Base-by-base conservation (phyloP, 2,329 filamentous ascomycete species). In the Aspergillus sergii region DNA sequence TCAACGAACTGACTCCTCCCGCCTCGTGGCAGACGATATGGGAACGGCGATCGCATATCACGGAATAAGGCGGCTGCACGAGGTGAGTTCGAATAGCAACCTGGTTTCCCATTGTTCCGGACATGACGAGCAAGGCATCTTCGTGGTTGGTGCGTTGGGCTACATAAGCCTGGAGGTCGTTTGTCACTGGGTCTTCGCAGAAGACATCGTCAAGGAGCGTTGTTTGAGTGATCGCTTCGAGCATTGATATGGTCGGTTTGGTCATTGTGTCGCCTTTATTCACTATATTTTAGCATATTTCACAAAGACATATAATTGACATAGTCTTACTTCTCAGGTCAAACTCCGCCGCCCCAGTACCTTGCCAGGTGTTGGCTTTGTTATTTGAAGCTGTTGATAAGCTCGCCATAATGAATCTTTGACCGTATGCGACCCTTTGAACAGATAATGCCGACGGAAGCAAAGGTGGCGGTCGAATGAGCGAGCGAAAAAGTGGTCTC, bases 81-180 rank as follows among this genome's bases (percentile, higher is more conserved):
- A 97, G 84, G 63, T 95, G 90, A 1, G 91, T 85, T 45, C 94
- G 88, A 48, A 97, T 84, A 0, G 91, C 89, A 21, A 97, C 83
- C 76, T 97, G 93, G 79, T 97, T 97, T 46, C 93, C 93, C 93
- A 97, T 97, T 5, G 94, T 97, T 4, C 94, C 94, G 0, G 92
- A 95, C 63, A 96, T 84, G 60, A 97, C 92, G 59, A 97, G 89
- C 5, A 97, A 83, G 0, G 87, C 91, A 9, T 88, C 88, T 71
- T 93, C 89, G 70, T 96, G 93, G 69, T 88, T 88, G 0, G 92
- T 87, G 4, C 96, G 84, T 36, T 84, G 75, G 21, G 93, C 92
- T 51, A 96, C 84, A 75, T 91, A 89, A 53, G 84, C 79, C 76
- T 97, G 91, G 46, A 98, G 87, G 28, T 86, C 84, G 57, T 85